Percentiles rank a stretch among this genome's conserved stretches.
Conservation (phyloP, 2,329 filamentous ascomycete genomes). For the Aspergillus fumigatiaffinis region DNA sequence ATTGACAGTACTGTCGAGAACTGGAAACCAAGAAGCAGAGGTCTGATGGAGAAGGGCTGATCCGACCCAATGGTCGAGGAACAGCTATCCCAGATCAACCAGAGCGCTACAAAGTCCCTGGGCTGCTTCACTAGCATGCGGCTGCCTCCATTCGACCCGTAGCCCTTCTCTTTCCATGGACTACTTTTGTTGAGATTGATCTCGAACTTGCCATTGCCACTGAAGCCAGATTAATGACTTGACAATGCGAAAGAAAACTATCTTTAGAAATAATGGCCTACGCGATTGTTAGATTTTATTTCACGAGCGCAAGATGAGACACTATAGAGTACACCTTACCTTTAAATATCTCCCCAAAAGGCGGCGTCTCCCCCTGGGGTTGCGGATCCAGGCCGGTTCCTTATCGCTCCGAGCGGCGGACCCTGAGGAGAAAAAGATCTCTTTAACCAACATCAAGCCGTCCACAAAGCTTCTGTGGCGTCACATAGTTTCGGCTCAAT, state of each 20-base stretch:
- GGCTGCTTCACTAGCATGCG: not conserved
- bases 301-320: not conserved
- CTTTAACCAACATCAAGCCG: not conserved
- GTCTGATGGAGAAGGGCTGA: not conserved
- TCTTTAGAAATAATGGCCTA: not conserved
- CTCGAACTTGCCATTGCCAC: not conserved
- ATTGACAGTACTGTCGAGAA: not conserved
- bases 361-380: not conserved
- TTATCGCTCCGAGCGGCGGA: conserved; percentile 19
- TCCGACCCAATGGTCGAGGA: not conserved
- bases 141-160: not conserved
- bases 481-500: not conserved
- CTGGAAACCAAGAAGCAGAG: not conserved
- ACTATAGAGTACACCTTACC: not conserved
- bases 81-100: not conserved
- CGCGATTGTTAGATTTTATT: not conserved
- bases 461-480: not conserved
- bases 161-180: not conserved
- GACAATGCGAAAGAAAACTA: not conserved
- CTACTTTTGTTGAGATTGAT: not conserved
- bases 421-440: conserved; percentile 17
- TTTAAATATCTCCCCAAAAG: not conserved
- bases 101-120: not conserved
- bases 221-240: not conserved
- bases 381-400: conserved; percentile 13